Conservation (phyloP, 2,329 filamentous ascomycete genomes). For the Botrytis squamosa region DNA sequence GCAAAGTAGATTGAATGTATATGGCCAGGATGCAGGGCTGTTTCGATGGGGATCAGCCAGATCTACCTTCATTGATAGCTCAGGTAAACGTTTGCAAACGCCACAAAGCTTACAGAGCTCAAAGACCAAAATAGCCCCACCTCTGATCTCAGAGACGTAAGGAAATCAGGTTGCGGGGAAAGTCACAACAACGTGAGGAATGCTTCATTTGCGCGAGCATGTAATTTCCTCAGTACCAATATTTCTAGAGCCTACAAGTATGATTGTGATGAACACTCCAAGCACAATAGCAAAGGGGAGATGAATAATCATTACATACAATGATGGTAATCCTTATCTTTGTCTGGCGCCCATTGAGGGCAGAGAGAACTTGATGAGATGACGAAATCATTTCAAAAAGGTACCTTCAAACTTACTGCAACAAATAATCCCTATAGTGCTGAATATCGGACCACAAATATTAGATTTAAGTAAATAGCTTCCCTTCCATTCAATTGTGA, state of each 20-base stretch:
- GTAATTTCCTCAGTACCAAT: constrained; percentile 24
- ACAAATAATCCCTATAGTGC: background rate
- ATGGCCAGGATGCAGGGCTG: constrained; percentile 31
- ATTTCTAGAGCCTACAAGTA: background rate
- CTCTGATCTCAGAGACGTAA: constrained; percentile 29
- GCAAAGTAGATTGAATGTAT: constrained; percentile 18
- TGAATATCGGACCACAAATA: constrained; percentile 3
- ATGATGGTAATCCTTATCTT: constrained; percentile 9
- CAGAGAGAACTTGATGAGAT: background rate
- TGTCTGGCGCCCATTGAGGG: background rate
- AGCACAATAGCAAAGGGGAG: background rate
- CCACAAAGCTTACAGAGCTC: constrained; percentile 21
- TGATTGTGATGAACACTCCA: background rate
- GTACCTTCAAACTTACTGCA: background rate
- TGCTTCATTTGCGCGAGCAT: constrained; percentile 36
- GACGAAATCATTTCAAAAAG: background rate
- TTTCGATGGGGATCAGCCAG: constrained; percentile 29
- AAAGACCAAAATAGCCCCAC: constrained; percentile 18
- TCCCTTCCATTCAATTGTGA: constrained; percentile 20
- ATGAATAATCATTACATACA: background rate
- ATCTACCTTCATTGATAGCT: constrained; percentile 23
- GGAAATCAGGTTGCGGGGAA: constrained; percentile 27
- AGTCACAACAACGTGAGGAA: constrained; percentile 32
- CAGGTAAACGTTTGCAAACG: constrained; percentile 27
- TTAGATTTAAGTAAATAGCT: background rate